phyloP scores from a whole-genome alignment of 805 yeast genomes.

The Saccharomycopsis selenospora region DNA sequence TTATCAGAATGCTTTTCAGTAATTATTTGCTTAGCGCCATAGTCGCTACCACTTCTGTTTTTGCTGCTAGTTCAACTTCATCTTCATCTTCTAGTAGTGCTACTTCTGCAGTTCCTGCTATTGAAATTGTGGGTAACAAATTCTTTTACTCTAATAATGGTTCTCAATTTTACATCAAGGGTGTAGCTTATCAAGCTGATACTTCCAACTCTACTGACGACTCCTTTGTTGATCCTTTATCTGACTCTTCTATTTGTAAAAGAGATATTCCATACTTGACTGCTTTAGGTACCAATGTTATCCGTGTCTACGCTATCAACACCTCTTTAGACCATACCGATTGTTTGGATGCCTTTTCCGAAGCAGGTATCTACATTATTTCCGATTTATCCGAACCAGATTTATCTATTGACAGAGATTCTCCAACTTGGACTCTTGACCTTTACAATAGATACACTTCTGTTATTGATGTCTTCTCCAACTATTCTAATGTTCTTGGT shows the following conservation, averaged over 20 bases:
- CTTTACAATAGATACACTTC: constrained; percentile 59
- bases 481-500: constrained; percentile 68
- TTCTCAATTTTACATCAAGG: constrained; percentile 68
- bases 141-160: constrained; percentile 73
- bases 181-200: constrained; percentile 76
- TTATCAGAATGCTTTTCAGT: too few relatives aligned
- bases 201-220: constrained; percentile 42
- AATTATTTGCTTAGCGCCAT: too few relatives aligned
- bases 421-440: constrained; percentile 58
- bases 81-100: constrained; percentile 20
- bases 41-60: constrained; percentile 21
- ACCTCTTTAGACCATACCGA: constrained; percentile 53
- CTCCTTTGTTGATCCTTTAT: constrained; percentile 61
- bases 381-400: constrained; percentile 72
- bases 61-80: constrained; percentile 20
- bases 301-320: constrained; percentile 72
- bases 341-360: constrained; percentile 60
- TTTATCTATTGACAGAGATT: constrained; percentile 50
- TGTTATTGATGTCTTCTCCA: constrained; percentile 61
- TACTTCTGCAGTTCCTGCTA: constrained; percentile 39
- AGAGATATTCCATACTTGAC: constrained; percentile 70
- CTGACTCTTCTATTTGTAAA: constrained; percentile 51
- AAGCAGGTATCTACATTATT: constrained; percentile 74
- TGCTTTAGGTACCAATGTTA: constrained; percentile 56
- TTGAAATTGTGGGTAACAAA: constrained; percentile 71